phyloP scores from a whole-genome alignment of 352 stramenopile genomes.

The Globisporangium paddicum region DNA sequence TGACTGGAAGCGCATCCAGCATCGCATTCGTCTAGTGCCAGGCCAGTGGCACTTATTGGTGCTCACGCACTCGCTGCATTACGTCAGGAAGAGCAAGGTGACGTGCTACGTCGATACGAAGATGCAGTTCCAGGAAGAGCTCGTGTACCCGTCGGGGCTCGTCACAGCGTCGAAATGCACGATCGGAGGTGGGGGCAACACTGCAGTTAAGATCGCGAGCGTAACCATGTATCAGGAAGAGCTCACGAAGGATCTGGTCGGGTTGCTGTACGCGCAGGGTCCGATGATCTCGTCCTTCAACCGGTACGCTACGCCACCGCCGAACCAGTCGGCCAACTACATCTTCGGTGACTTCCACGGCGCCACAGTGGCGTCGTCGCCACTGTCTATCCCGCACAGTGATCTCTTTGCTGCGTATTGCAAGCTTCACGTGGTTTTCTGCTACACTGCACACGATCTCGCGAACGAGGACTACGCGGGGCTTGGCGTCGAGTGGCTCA shows the following conservation, averaged over 20 bases:
- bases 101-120: constrained; percentile 63
- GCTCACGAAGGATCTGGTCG: constrained; percentile 41
- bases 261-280: constrained; percentile 54
- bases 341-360: constrained; percentile 55
- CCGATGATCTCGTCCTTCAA: constrained; percentile 61
- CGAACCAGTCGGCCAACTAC: constrained; percentile 15
- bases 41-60: constrained; percentile 71
- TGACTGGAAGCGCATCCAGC: constrained; percentile 65
- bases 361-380: constrained; percentile 30
- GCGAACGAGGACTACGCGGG: constrained; percentile 54
- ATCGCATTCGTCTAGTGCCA: constrained; percentile 25
- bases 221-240: constrained; percentile 83
- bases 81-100: constrained; percentile 84
- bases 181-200: constrained; percentile 43
- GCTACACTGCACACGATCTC: constrained; percentile 58
- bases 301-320: constrained; percentile 27
- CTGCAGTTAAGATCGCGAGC: constrained; percentile 46
- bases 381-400: constrained; percentile 33
- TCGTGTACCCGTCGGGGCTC: constrained; percentile 70
- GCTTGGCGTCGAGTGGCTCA: constrained; percentile 65
- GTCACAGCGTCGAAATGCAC: constrained; percentile 74
- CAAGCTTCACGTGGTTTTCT: constrained; percentile 72
- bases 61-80: constrained; percentile 73
- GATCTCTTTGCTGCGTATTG: constrained; percentile 34
- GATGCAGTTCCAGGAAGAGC: constrained; percentile 63